Conservation (phyloP, 108 stramenopile species). For the Nannochloropsis salina region DNA sequence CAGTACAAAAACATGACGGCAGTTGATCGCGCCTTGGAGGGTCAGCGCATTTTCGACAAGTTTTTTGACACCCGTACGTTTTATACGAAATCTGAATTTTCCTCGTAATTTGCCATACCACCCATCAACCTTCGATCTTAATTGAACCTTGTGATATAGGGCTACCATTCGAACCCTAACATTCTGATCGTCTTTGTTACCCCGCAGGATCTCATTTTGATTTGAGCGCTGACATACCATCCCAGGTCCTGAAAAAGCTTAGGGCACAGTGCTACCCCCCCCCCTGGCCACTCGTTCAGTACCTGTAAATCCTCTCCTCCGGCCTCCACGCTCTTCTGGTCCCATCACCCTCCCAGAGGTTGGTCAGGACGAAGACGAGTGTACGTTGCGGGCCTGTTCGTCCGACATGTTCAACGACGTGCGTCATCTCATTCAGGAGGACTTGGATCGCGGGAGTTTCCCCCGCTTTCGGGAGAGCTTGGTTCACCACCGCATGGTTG, state of each 20-base stretch:
- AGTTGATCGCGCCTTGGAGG: neutral
- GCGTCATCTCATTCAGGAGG: neutral
- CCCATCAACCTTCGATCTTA: too few species aligned
- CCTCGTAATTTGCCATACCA: too few species aligned
- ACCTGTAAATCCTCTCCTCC: neutral
- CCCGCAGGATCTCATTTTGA: neutral
- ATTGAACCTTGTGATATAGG: too few species aligned
- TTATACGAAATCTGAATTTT: too few species aligned
- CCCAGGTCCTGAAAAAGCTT: neutral
- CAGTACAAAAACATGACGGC: constrained; percentile 15
- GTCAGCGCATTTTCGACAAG: constrained; percentile 4
- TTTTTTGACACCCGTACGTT: constrained; percentile 10
- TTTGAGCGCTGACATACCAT: neutral
- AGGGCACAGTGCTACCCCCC: neutral
- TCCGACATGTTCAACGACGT: neutral
- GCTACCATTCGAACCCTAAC: too few species aligned
- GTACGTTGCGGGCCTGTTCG: neutral
- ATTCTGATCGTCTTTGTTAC: too few species aligned
- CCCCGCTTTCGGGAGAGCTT: neutral
- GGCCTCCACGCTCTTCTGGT: neutral
- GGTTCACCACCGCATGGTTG: neutral
- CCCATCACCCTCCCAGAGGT: neutral
- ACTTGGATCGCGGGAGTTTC: neutral
- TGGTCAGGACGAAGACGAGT: neutral
- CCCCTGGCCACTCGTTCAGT: too few species aligned